These are phyloP conservation scores for Boletus tylopilopsis DNA, from an alignment of 768 basidiomycete genomes.

Conservation along the genomic window DNA sequence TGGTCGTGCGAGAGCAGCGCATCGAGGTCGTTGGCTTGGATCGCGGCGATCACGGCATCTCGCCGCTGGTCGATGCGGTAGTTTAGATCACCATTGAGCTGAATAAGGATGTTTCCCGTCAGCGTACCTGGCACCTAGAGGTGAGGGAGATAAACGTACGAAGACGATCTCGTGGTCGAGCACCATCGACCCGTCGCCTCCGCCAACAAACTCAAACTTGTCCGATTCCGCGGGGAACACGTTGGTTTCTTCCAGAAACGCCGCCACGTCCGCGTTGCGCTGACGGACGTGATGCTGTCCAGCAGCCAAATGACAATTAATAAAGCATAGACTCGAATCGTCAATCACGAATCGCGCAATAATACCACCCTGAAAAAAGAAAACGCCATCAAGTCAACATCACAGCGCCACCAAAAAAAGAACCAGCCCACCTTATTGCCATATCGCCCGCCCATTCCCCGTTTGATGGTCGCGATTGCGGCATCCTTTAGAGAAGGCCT, in stretches of 20 bases:
- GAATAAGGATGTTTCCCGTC: background rate
- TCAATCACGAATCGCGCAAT: constrained; percentile 87
- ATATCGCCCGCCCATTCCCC: constrained; percentile 89
- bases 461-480: constrained; percentile 79
- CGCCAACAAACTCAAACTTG: constrained; percentile 74
- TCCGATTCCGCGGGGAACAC: constrained; percentile 56
- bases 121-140: background rate
- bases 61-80: constrained; percentile 95
- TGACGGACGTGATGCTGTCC: constrained; percentile 81
- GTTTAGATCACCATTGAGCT: constrained; percentile 94
- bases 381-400: background rate
- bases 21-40: constrained; percentile 63
- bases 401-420: background rate
- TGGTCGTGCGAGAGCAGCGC: constrained; percentile 78
- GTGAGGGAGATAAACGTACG: constrained; percentile 35
- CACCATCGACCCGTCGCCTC: constrained; percentile 90
- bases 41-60: constrained; percentile 70
- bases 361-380: constrained; percentile 70
- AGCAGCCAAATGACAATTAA: constrained; percentile 97
- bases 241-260: constrained; percentile 78
- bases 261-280: constrained; percentile 84
- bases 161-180: constrained; percentile 95
- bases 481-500: constrained; percentile 57
- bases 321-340: constrained; percentile 89
- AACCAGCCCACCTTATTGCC: constrained; percentile 80